Base-by-base conservation (phyloP, 139 green algal species). In the Chlamydomonas sp. region DNA sequence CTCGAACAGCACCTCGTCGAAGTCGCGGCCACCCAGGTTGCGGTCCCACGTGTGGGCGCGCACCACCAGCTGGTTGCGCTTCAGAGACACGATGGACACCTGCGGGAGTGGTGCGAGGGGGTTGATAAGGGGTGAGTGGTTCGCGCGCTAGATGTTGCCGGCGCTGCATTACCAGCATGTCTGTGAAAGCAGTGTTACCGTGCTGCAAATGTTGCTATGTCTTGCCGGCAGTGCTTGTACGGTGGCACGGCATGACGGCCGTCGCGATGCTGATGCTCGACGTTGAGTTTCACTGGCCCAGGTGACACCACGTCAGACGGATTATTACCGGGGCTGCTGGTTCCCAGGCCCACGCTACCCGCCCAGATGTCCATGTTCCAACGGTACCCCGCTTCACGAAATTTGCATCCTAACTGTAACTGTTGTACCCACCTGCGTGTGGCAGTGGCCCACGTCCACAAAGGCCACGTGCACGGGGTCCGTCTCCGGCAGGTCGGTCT, bases 401-500 rank as follows among this genome's bases (percentile, higher is more conserved):
- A 4, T 14, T 60, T 10, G 5, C 8, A 18, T 63, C 78, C 9
- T 61, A 20, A 6, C 78, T 31, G 31, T 49, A 49, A 49, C 31
- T 49, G 31, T 49, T 49, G 31, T 59, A 1, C 89, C 17, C 79
- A 98, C 95, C 96, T 99, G 97, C 1, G 98, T 95, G 63, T 92
- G 85, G n/a, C 91, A 88, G 88, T 99, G 95, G 57, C 98, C 98
- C 12, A 99, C 84, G 90, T 99, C 98, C 18, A 99, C 95, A 85
- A 99, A 99, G 4, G 86, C 98, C 6, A 99, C 97, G 83, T 99
- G 92, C 18, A 97, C 80, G 0, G 97, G 92, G 0, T 98, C 94
- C 0, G 91, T 93, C 77, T 99, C 97, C 3, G 96, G 95, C 67
- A 99, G 94, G 86, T 99, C 97, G 10, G 97, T 99, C 91, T 99